phyloP scores from a whole-genome alignment of 176 grass and related monocot genomes.

The Triticum dicoccoides region DNA sequence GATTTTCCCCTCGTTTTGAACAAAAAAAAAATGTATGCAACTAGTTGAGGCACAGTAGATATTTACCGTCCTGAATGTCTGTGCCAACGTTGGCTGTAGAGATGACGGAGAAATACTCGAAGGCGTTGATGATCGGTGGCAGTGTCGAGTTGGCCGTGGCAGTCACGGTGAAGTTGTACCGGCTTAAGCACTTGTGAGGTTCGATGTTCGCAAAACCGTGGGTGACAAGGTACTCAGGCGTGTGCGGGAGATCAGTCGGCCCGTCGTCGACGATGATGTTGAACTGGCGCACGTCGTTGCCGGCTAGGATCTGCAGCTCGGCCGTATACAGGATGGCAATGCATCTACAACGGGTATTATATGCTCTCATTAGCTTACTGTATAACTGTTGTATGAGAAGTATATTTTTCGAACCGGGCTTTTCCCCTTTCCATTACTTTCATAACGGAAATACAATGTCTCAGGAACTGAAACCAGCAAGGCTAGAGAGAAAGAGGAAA shows the following conservation, averaged over 20 bases:
- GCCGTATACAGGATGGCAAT: neutral
- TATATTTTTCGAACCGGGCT: too few relatives aligned
- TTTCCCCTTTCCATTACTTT: too few relatives aligned
- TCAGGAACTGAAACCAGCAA: too few relatives aligned
- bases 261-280: neutral
- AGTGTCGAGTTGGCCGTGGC: slow-evolving; percentile 34
- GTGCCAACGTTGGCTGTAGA: neutral
- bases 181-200: too few relatives aligned
- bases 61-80: too few relatives aligned
- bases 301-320: neutral
- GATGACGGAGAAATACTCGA: slow-evolving; percentile 35
- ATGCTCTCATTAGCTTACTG: too few relatives aligned
- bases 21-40: too few relatives aligned
- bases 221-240: neutral
- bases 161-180: slow-evolving; percentile 24
- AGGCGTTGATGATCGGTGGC: slow-evolving; percentile 48
- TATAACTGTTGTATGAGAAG: too few relatives aligned
- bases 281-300: neutral
- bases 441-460: too few relatives aligned
- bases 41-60: too few relatives aligned
- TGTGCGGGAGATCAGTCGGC: neutral
- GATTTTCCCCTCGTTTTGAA: too few relatives aligned
- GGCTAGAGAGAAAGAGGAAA: too few relatives aligned
- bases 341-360: neutral
- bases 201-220: neutral